Conservation (phyloP, 768 basidiomycete species). For the Hygrocybe coccinea region DNA sequence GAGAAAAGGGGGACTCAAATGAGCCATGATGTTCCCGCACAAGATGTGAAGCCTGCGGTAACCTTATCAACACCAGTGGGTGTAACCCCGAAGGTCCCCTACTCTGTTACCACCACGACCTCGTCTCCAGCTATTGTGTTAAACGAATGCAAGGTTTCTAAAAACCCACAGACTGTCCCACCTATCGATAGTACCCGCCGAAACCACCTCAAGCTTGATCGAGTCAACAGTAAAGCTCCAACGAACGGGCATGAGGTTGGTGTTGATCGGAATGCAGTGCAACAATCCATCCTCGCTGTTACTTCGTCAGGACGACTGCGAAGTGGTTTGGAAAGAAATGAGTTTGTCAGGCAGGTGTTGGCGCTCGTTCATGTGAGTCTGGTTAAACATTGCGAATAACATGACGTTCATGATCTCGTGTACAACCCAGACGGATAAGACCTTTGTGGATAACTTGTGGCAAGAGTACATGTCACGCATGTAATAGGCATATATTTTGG, state of each 20-base stretch:
- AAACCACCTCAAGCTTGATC: neutral
- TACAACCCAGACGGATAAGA: no score
- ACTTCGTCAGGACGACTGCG: constrained; percentile 4
- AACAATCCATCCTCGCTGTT: neutral
- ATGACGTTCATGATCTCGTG: no score
- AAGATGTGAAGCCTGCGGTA: no score
- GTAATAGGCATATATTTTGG: neutral
- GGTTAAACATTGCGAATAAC: constrained; percentile 28
- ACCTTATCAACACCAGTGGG: no score
- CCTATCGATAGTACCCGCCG: neutral
- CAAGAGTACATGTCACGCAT: constrained; percentile 33
- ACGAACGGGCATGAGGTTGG: neutral
- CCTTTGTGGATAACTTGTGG: constrained; percentile 61
- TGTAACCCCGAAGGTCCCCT: no score
- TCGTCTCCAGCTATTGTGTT: no score
- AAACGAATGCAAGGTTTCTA: no score
- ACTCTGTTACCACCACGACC: no score
- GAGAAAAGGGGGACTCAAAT: no score
- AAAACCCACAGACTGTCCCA: no score
- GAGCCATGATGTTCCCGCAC: no score
- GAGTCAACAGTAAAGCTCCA: neutral
- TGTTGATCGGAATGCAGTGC: neutral
- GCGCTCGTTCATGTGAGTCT: constrained; percentile 60
- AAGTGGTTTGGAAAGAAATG: constrained; percentile 42
- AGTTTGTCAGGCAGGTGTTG: constrained; percentile 56